Base-by-base conservation (phyloP, 1,284 basidiomycete species). In the Cutaneotrichosporon cutaneum region DNA sequence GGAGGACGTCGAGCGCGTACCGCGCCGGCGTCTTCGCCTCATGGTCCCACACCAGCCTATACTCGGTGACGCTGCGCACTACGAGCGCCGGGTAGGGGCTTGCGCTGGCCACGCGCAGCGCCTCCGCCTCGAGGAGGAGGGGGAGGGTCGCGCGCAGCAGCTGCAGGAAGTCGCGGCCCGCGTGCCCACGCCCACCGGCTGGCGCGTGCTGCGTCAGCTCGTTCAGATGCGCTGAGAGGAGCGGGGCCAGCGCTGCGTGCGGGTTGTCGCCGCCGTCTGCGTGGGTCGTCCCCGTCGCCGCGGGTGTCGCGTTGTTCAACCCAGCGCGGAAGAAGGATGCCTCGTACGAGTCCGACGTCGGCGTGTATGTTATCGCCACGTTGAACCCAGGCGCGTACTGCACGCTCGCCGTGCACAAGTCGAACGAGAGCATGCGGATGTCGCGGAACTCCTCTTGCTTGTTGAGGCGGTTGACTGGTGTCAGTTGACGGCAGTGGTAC, bases 351-450 rank as follows among this genome's bases (percentile, higher is more conserved):
- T 78, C 77, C 27, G 70, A 65, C 3, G 61, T 62, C 0, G 75
- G 74, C n/a, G 71, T 72, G 63, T 77, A 74, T 4, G 74, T 77
- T 64, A 79, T 77, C 0, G 75, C 71, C 13, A 72, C 72, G 30
- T 67, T 67, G 66, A 70, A 73, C 4, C 75, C 76, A 51, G 72
- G 72, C 22, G 72, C 65, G 72, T 93, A 93, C 5, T 86, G 85
- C 73, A 94, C 88, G 70, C 91, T 88, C n/a, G 92, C 91, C 0
- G 90, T 91, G 70, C 91, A 90, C 18, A 94, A 79, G 76, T 94
- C 90, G 74, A 94, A 94, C 2, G 90, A 91, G 59, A 93, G 82
- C 60, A 94, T 80, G 54, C 85, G 83, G 45, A 94, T 85, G 73
- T 89, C 90, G 27, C 80, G 79, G 86, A 88, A 92, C 26, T 82